Conservation (phyloP, 2,329 filamentous ascomycete species). For the Aspergillus glaucus region DNA sequence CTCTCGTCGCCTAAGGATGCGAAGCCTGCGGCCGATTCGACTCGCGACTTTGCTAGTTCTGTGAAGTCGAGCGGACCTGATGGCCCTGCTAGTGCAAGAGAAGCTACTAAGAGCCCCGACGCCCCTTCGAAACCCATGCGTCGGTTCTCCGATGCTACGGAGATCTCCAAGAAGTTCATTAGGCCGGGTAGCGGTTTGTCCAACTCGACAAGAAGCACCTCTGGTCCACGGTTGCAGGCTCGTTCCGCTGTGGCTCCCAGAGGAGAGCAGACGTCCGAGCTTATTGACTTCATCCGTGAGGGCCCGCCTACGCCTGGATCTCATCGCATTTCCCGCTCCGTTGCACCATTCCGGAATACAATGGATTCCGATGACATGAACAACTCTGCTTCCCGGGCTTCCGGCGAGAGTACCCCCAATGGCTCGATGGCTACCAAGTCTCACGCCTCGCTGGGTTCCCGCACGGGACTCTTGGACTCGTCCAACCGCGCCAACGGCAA, state of each 20-base stretch:
- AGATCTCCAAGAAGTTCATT: slow-evolving; percentile 10
- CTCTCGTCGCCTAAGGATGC: slow-evolving; percentile 49
- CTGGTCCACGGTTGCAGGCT: slow-evolving; percentile 55
- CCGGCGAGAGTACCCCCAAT: slow-evolving; percentile 42
- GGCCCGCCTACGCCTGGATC: slow-evolving; percentile 63
- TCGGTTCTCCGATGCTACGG: slow-evolving; percentile 12
- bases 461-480: slow-evolving; percentile 59
- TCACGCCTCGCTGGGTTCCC: slow-evolving; percentile 62
- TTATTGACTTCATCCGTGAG: slow-evolving; percentile 92
- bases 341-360: slow-evolving; percentile 77
- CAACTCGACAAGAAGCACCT: slow-evolving; percentile 12
- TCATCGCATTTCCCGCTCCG: slow-evolving; percentile 71
- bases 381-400: slow-evolving; percentile 29
- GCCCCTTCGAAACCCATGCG: slow-evolving; percentile 8
- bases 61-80: slow-evolving; percentile 75
- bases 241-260: slow-evolving; percentile 62
- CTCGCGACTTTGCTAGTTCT: slow-evolving; percentile 81
- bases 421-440: slow-evolving; percentile 46
- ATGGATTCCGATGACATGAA: slow-evolving; percentile 73
- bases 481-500: slow-evolving; percentile 24
- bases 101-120: slow-evolving; percentile 8
- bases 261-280: slow-evolving; percentile 67
- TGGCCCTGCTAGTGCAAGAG: slow-evolving; percentile 11
- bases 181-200: slow-evolving; percentile 12
- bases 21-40: slow-evolving; percentile 62